A percentile compares a stretch with the other conserved stretches of the same genome.
These are phyloP conservation scores for Lunularia cruciata DNA, from an alignment of 225 moss, liverwort and hornwort species.

Conservation along the genomic window DNA sequence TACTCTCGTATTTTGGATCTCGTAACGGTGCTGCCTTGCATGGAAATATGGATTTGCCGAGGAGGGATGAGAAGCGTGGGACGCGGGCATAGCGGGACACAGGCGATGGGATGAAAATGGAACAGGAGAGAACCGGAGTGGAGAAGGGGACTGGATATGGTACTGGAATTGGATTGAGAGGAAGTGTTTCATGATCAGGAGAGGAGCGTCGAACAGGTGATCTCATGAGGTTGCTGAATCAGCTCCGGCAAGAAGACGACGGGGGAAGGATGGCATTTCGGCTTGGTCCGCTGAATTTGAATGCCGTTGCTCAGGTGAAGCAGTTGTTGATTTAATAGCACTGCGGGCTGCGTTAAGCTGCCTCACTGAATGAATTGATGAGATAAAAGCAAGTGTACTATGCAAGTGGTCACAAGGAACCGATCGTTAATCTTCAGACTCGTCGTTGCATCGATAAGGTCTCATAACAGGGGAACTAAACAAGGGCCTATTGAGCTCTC, in stretches of 20 bases:
- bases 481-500: no score
- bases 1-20: no score
- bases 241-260: constrained; percentile 9
- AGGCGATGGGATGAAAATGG: neutral
- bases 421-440: no score
- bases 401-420: no score
- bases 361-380: no score
- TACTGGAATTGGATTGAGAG: neutral
- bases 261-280: constrained; percentile 41
- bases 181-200: neutral
- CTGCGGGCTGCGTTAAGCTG: no score
- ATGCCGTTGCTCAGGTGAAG: constrained; percentile 50
- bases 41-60: no score
- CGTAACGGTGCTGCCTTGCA: no score
- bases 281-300: constrained; percentile 42
- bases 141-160: neutral
- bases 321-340: neutral
- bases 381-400: no score
- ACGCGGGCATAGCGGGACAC: neutral
- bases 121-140: neutral
- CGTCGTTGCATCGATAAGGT: no score
- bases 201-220: neutral
- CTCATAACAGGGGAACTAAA: no score
- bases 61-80: no score
- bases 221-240: constrained; percentile 15